phyloP scores from a whole-genome alignment of 106 monocot genomes.

The Platanthera zijinensis region DNA sequence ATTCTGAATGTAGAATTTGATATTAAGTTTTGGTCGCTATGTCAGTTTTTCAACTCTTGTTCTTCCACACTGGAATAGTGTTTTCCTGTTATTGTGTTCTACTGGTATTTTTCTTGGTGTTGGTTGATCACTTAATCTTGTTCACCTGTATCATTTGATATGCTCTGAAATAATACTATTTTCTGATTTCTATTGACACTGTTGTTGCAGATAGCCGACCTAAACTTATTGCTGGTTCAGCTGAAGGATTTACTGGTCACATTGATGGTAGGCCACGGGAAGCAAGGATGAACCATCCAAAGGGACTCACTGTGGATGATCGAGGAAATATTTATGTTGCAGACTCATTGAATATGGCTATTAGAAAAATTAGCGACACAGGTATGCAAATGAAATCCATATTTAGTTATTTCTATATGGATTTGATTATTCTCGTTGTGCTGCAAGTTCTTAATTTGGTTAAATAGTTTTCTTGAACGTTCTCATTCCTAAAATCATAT shows the following conservation, averaged over 20 bases:
- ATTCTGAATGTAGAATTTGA: neutral
- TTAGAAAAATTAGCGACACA: constrained; percentile 86
- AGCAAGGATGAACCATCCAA: constrained; percentile 92
- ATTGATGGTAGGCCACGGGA: constrained; percentile 84
- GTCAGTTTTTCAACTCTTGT: neutral
- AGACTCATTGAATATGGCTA: constrained; percentile 86
- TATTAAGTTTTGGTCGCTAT: neutral
- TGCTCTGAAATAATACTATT: neutral
- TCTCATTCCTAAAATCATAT: neutral
- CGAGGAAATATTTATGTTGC: constrained; percentile 93
- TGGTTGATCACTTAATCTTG: neutral
- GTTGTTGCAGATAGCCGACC: constrained; percentile 70
- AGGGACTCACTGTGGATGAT: constrained; percentile 82
- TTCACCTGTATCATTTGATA: neutral
- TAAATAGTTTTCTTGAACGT: neutral
- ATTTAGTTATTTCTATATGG: neutral
- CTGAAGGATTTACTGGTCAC: constrained; percentile 78
- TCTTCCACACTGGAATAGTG: neutral
- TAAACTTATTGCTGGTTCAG: constrained; percentile 85
- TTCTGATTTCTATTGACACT: neutral
- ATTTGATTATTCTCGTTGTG: neutral
- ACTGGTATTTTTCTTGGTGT: neutral
- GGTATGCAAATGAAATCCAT: constrained; percentile 31
- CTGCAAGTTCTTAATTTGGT: neutral
- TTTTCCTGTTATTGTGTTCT: neutral